Conservation (phyloP, 441 rosid genomes). For the Capsella rubella region DNA sequence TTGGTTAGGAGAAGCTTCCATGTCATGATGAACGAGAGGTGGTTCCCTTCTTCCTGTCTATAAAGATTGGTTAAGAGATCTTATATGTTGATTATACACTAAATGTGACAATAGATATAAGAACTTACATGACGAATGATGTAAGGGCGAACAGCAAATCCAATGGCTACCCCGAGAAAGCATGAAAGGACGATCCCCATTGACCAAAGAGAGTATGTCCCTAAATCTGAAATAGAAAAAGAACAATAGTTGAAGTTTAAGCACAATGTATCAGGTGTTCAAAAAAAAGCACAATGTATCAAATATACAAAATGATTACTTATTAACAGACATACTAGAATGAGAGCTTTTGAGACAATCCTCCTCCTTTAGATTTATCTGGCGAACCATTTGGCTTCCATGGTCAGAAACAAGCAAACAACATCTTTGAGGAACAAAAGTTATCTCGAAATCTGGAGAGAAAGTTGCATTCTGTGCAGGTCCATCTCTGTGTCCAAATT, state of each 20-base stretch:
- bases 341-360: constrained; percentile 58
- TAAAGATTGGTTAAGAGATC: constrained; percentile 50
- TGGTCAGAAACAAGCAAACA: constrained; percentile 67
- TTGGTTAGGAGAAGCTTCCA: constrained; percentile 72
- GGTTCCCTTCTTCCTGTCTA: constrained; percentile 68
- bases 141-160: constrained; percentile 54
- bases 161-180: constrained; percentile 57
- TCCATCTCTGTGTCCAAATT: constrained; percentile 56
- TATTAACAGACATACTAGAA: constrained; percentile 42
- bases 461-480: constrained; percentile 75
- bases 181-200: constrained; percentile 60
- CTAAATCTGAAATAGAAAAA: constrained; percentile 51
- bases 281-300: neutral
- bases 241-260: constrained; percentile 16
- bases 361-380: constrained; percentile 63
- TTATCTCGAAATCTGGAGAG: constrained; percentile 60
- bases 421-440: constrained; percentile 57
- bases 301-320: neutral
- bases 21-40: constrained; percentile 54
- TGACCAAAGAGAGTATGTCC: constrained; percentile 55
- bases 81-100: constrained; percentile 3
- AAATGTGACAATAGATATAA: neutral
- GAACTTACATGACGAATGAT: constrained; percentile 56
- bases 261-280: neutral
- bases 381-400: constrained; percentile 61